Percentiles rank a stretch among this genome's conserved stretches.
These are phyloP conservation scores for Calonectria honghensis DNA, from an alignment of 2,329 filamentous ascomycete species.

Conservation along the genomic window DNA sequence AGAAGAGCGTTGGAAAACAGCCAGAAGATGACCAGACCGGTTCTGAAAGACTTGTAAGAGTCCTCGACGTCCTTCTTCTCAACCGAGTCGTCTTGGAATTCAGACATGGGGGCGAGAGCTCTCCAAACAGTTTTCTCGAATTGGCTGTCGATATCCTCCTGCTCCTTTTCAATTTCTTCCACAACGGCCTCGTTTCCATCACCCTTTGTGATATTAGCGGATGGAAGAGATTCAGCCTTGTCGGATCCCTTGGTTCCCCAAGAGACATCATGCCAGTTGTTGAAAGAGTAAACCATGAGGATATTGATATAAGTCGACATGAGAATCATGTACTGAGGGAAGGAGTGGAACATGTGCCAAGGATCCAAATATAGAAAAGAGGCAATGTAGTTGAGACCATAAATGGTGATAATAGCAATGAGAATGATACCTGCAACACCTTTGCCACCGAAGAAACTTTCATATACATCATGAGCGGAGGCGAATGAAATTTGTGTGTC, in stretches of 20 bases:
- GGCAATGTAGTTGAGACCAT: conserved; percentile 29
- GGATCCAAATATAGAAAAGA: conserved; percentile 33
- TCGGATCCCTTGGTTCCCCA: conserved; percentile 35
- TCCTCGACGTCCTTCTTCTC: conserved; percentile 28
- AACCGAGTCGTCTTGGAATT: conserved; percentile 1
- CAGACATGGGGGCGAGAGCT: conserved; percentile 8
- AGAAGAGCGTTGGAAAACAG: conserved; percentile 22
- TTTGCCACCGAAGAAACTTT: conserved; percentile 23
- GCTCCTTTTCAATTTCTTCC: conserved; percentile 31
- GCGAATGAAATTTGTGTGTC: conserved; percentile 26
- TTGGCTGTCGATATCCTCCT: conserved; percentile 32
- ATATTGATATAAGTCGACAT: conserved; percentile 35
- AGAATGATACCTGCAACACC: conserved; percentile 20
- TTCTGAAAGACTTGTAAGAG: conserved; percentile 34
- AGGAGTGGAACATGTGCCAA: conserved; percentile 36
- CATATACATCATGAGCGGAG: not conserved
- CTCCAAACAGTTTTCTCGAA: conserved; percentile 31
- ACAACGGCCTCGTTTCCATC: conserved; percentile 25
- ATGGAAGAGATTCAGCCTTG: conserved; percentile 24
- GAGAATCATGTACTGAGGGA: conserved; percentile 25
- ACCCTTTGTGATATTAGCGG: conserved; percentile 15
- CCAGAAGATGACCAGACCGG: conserved; percentile 22
- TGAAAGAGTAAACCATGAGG: conserved; percentile 31
- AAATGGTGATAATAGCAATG: conserved; percentile 31
- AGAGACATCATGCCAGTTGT: conserved; percentile 32